Conservation (phyloP, 306 rosid species). For the Sindora glabra region DNA sequence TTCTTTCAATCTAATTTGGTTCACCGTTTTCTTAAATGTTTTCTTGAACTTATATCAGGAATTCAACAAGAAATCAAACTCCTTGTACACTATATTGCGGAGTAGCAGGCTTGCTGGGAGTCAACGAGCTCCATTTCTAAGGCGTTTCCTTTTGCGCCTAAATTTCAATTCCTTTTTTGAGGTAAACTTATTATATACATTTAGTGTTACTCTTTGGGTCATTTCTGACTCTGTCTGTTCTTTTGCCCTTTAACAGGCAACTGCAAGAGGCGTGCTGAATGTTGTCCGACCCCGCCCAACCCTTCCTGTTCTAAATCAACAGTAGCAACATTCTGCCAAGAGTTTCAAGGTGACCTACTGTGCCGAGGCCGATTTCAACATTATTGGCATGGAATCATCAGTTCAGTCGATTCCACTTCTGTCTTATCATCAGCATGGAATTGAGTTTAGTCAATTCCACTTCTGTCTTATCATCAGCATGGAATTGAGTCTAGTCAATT, state of each 20-base stretch:
- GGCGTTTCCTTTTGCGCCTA: slow-evolving; percentile 86
- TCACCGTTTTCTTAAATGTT: not conserved
- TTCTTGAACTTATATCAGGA: slow-evolving; percentile 42
- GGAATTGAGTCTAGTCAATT: slow-evolving; percentile 1
- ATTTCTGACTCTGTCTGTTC: not conserved
- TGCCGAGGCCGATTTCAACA: not conserved
- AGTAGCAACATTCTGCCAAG: slow-evolving; percentile 20
- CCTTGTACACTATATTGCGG: slow-evolving; percentile 86
- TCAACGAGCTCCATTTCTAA: slow-evolving; percentile 86
- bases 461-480: not conserved
- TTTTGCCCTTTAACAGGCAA: slow-evolving; percentile 48
- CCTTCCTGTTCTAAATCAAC: slow-evolving; percentile 53
- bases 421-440: too few relatives aligned
- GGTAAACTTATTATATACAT: slow-evolving; percentile 34
- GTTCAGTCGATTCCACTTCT: not conserved
- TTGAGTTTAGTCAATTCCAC: slow-evolving; percentile 1
- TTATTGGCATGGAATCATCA: slow-evolving; percentile 1
- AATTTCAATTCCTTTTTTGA: slow-evolving; percentile 86
- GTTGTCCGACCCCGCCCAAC: slow-evolving; percentile 82
- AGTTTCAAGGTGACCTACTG: not conserved
- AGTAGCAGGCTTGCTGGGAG: slow-evolving; percentile 99
- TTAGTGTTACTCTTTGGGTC: not conserved
- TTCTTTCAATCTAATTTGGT: not conserved
- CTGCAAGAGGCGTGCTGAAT: slow-evolving; percentile 88
- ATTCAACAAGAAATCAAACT: slow-evolving; percentile 96